These are phyloP conservation scores for Amniculicola lignicola DNA, from an alignment of 495 filamentous ascomycete species.

Conservation along the genomic window DNA sequence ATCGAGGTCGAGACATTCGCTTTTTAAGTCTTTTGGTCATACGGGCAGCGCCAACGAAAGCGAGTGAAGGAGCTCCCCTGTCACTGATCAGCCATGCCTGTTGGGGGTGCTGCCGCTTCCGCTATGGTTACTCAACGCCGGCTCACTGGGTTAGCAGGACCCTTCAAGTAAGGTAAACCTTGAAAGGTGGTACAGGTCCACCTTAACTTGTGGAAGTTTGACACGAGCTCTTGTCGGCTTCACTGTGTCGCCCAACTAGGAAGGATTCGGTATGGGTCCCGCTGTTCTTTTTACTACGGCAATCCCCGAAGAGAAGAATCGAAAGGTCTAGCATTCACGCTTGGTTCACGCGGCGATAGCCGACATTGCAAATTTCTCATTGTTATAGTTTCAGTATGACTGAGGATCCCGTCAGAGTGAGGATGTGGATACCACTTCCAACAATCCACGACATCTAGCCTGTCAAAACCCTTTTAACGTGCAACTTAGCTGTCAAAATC, in stretches of 20 bases:
- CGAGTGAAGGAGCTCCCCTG: background rate
- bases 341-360: no score
- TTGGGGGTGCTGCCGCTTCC: conserved; percentile 16
- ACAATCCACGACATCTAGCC: background rate
- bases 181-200: conserved; percentile 8
- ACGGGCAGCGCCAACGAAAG: conserved; percentile 2
- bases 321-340: no score
- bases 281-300: no score
- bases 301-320: no score
- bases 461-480: no score
- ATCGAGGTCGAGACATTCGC: conserved; percentile 1
- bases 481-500: conserved; percentile 1
- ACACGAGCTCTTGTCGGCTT: no score
- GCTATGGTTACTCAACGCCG: conserved; percentile 12
- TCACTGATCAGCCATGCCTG: conserved; percentile 4
- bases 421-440: background rate
- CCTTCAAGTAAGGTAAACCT: conserved; percentile 7
- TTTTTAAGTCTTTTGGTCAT: conserved; percentile 19
- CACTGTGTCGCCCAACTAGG: no score
- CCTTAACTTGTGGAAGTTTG: conserved; percentile 4
- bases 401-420: background rate
- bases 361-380: background rate
- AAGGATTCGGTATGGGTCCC: no score
- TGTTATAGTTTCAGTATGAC: conserved; percentile 22
- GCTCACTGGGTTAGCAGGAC: conserved; percentile 6